These are phyloP conservation scores for Rhododendron kiyosumense DNA, from an alignment of 148 eudicot species.

Conservation along the genomic window DNA sequence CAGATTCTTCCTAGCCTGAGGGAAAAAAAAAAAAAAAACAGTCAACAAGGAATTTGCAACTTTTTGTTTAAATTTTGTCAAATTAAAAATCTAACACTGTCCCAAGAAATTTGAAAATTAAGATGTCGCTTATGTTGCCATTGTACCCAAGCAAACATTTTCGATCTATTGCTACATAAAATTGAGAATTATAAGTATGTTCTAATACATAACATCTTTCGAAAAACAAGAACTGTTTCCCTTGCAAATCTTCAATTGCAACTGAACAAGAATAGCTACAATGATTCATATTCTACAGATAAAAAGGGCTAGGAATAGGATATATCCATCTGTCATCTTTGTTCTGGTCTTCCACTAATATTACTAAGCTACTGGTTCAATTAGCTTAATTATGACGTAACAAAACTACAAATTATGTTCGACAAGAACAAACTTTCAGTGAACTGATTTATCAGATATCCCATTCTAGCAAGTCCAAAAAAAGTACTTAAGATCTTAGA, in stretches of 20 bases:
- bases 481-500: background rate
- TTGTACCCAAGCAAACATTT: background rate
- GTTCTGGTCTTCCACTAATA: background rate
- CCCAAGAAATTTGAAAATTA: background rate
- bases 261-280: background rate
- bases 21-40: background rate
- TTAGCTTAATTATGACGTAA: background rate
- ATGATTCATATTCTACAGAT: background rate
- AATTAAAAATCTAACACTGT: background rate
- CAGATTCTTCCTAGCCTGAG: slow-evolving; percentile 66
- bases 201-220: background rate
- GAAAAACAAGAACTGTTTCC: background rate
- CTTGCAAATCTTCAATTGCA: background rate
- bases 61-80: background rate
- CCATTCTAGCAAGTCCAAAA: background rate
- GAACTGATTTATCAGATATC: background rate
- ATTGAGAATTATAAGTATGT: background rate
- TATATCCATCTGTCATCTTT: background rate
- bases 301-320: background rate
- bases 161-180: background rate
- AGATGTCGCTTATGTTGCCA: background rate
- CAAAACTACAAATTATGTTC: background rate
- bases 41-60: background rate
- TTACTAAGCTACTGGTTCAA: background rate
- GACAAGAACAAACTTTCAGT: background rate